Conservation (phyloP, 2,329 filamentous ascomycete genomes). For the Cylindrodendrum hubeiense region DNA sequence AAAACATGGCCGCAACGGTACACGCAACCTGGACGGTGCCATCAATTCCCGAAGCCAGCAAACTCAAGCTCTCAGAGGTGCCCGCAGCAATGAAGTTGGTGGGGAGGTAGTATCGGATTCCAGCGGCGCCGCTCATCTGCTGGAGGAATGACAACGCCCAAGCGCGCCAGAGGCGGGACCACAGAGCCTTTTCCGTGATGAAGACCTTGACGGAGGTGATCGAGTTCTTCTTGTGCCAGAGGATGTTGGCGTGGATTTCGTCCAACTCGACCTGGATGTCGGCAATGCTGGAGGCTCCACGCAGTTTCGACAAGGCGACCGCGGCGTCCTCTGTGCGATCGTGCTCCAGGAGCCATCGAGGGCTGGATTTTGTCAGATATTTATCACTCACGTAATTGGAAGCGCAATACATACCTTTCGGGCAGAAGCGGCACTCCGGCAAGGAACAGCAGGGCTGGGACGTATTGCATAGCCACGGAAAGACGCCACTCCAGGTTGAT, state of each 20-base stretch:
- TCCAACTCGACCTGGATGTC: conserved; percentile 49
- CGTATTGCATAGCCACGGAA: conserved; percentile 63
- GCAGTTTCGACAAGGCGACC: conserved; percentile 60
- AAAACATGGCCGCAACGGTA: conserved; percentile 67
- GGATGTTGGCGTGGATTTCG: conserved; percentile 61
- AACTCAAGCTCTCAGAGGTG: conserved; percentile 58
- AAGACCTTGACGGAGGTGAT: conserved; percentile 52
- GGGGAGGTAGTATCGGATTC: conserved; percentile 72
- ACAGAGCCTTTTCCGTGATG: conserved; percentile 61
- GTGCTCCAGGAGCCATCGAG: conserved; percentile 69
- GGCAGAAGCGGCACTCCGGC: conserved; percentile 64
- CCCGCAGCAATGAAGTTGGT: conserved; percentile 65
- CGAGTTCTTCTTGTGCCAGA: conserved; percentile 38
- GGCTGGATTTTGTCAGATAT: conserved; percentile 46
- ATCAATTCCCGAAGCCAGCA: conserved; percentile 68
- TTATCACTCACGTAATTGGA: background rate
- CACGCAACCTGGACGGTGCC: conserved; percentile 69
- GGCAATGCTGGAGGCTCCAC: conserved; percentile 53
- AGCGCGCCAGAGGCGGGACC: conserved; percentile 67
- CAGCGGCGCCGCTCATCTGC: conserved; percentile 68
- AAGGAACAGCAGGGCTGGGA: conserved; percentile 64
- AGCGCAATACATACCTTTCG: conserved; percentile 59
- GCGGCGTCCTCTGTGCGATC: conserved; percentile 57
- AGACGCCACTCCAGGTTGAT: conserved; percentile 64
- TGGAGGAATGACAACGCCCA: conserved; percentile 70